Percentiles rank a stretch among this genome's conserved stretches.
Conservation (phyloP, 345 rosid genomes). For the Bretschneidera sinensis region DNA sequence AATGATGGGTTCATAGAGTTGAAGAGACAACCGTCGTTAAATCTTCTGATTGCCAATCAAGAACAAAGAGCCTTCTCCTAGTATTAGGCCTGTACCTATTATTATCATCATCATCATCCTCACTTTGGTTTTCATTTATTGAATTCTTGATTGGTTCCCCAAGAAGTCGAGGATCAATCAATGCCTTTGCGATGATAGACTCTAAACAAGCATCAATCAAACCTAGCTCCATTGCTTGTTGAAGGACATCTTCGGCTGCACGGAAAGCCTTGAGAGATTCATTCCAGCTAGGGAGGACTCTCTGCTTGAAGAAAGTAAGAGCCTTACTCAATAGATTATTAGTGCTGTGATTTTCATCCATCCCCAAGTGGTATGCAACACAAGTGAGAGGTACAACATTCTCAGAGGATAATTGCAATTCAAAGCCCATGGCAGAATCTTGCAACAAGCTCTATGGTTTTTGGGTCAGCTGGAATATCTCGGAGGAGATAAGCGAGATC, state of each 20-base stretch:
- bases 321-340: slow-evolving; percentile 53
- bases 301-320: slow-evolving; percentile 38
- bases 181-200: slow-evolving; percentile 50
- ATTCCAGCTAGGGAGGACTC: slow-evolving; percentile 70
- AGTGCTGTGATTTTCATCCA: slow-evolving; percentile 59
- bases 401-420: slow-evolving; percentile 40
- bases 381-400: slow-evolving; percentile 58
- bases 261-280: slow-evolving; percentile 62
- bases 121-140: slow-evolving; percentile 16
- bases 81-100: slow-evolving; percentile 48
- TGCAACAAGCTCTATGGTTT: slow-evolving; percentile 55
- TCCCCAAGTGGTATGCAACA: slow-evolving; percentile 51
- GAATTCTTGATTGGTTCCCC: slow-evolving; percentile 44
- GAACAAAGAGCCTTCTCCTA: slow-evolving; percentile 55
- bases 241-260: slow-evolving; percentile 25
- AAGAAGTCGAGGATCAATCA: slow-evolving; percentile 49
- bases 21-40: slow-evolving; percentile 46
- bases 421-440: slow-evolving; percentile 63
- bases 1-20: slow-evolving; percentile 40
- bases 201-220: slow-evolving; percentile 58
- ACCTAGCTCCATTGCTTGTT: slow-evolving; percentile 40
- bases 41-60: slow-evolving; percentile 57
- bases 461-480: slow-evolving; percentile 49
- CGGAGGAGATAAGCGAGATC: slow-evolving; percentile 31
- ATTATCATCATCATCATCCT: slow-evolving; percentile 22